Evolutionary conservation across 306 rosid species (phyloP).

Genomic region (Cucurbita moschata): DNA sequence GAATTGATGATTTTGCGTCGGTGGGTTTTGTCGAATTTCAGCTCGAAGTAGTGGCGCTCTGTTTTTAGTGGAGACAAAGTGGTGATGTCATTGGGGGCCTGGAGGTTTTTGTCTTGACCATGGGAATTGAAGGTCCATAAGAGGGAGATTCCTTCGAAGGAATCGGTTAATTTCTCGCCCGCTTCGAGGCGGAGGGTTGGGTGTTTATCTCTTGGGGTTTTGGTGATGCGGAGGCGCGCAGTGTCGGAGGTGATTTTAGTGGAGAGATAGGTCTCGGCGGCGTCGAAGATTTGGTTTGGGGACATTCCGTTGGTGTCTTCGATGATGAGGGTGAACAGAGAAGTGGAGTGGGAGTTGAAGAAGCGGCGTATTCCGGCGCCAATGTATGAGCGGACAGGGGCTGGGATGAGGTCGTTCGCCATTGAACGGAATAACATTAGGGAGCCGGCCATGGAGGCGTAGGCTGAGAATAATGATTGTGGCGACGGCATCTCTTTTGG

Average conservation of each 20-base stretch:
- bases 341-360: constrained; percentile 25
- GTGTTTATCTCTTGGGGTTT: constrained; percentile 40
- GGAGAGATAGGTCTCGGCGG: constrained; percentile 52
- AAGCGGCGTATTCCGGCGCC: constrained; percentile 24
- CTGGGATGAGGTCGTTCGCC: constrained; percentile 62
- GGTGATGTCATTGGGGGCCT: neutral
- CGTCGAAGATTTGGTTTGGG: constrained; percentile 59
- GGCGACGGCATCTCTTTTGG: constrained; percentile 51
- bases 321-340: constrained; percentile 50
- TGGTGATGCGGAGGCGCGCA: constrained; percentile 39
- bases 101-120: constrained; percentile 21
- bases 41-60: constrained; percentile 44
- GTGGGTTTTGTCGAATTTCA: constrained; percentile 40
- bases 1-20: constrained; percentile 16
- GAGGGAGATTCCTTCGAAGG: constrained; percentile 21
- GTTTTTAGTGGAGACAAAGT: constrained; percentile 11
- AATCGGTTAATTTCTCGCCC: constrained; percentile 42
- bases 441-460: constrained; percentile 72
- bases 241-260: constrained; percentile 37
- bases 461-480: constrained; percentile 63
- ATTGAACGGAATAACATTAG: constrained; percentile 55
- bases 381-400: constrained; percentile 40
- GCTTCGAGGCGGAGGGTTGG: constrained; percentile 42
- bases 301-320: constrained; percentile 43
- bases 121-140: constrained; percentile 33